phyloP scores from a whole-genome alignment of 1,284 basidiomycete species.

The Melampsora occidentalis region DNA sequence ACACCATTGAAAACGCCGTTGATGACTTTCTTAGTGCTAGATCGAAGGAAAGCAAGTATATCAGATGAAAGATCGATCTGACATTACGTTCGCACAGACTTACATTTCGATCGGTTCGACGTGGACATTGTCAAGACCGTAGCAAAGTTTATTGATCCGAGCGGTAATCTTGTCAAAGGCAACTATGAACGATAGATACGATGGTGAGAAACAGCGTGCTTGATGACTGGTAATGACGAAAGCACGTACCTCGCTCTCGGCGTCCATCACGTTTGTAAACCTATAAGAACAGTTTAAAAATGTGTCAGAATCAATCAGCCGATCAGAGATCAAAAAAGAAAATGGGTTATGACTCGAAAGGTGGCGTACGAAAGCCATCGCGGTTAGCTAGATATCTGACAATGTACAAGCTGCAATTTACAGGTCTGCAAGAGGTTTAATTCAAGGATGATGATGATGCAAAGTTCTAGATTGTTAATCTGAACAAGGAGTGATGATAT shows the following conservation, averaged over 20 bases:
- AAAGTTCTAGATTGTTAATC: too few relatives aligned
- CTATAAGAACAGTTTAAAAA: conserved; percentile 3
- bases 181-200: conserved; percentile 1
- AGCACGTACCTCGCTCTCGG: conserved; percentile 29
- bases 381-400: too few relatives aligned
- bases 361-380: background rate
- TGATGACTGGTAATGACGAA: background rate
- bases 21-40: conserved; percentile 87
- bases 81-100: conserved; percentile 4
- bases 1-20: conserved; percentile 92
- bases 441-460: too few relatives aligned
- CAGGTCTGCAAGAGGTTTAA: too few relatives aligned
- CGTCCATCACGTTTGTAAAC: conserved; percentile 44
- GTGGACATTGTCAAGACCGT: conserved; percentile 88
- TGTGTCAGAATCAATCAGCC: background rate
- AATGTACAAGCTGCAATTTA: too few relatives aligned
- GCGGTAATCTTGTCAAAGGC: conserved; percentile 58
- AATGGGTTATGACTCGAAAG: background rate
- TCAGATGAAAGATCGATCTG: background rate
- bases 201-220: background rate
- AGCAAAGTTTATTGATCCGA: conserved; percentile 91
- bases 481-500: too few relatives aligned
- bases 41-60: background rate
- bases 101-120: conserved; percentile 83
- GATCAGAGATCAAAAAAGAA: background rate